These are phyloP conservation scores for Rosa rugosa DNA, from an alignment of 306 rosid genomes.

Conservation along the genomic window DNA sequence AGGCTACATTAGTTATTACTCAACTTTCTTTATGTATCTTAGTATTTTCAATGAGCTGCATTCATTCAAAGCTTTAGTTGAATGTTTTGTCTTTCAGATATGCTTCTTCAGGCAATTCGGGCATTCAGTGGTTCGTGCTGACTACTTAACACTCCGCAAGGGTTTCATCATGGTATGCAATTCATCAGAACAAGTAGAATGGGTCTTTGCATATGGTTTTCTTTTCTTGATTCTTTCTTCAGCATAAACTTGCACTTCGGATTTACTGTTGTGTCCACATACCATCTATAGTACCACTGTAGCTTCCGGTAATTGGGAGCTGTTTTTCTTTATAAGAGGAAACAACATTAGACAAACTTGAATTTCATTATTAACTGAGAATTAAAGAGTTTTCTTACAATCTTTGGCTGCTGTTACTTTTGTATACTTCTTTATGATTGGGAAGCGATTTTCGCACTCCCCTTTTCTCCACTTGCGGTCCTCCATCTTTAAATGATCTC, in stretches of 20 bases:
- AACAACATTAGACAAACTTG: neutral
- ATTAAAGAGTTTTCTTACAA: neutral
- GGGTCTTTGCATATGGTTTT: neutral
- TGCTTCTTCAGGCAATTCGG: slow-evolving; percentile 96
- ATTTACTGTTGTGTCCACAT: neutral
- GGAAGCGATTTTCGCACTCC: neutral
- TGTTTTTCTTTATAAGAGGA: neutral
- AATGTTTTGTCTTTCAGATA: slow-evolving; percentile 44
- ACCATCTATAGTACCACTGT: neutral
- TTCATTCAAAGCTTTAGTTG: slow-evolving; percentile 6
- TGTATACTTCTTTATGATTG: neutral
- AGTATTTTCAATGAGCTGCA: neutral
- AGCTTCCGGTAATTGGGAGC: neutral
- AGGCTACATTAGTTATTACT: neutral
- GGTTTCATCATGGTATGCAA: slow-evolving; percentile 85
- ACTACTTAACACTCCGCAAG: slow-evolving; percentile 85
- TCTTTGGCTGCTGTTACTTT: neutral
- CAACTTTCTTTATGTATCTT: neutral
- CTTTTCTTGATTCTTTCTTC: neutral
- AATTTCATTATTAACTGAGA: neutral
- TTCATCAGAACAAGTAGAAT: neutral
- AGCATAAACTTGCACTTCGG: neutral
- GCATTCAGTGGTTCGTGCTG: slow-evolving; percentile 77
- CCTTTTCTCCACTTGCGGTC: neutral
- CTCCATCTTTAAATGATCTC: neutral